Base-by-base conservation (phyloP, 495 filamentous ascomycete species). In the Amniculicola lignicola region DNA sequence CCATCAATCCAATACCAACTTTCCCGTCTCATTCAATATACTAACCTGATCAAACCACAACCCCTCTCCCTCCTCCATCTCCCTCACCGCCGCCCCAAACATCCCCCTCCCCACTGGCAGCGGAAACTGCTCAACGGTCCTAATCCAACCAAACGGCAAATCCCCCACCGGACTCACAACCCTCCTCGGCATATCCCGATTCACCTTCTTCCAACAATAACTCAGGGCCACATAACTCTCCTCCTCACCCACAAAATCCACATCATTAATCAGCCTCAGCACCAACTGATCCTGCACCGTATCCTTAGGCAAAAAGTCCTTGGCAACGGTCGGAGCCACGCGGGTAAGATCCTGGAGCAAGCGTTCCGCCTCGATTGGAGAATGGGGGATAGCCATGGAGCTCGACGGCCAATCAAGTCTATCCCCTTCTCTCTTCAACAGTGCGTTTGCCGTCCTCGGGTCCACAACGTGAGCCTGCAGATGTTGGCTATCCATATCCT, bases 111-210 rank as follows among this genome's bases (percentile, higher is more conserved):
- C 11, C 22, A 35, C 48, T 4, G 59, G 59, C 16, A 62, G 44
- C 25, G 59, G 59, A 16, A 62, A 57, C 37, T 52, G 39, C 40
- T 57, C 59, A 16, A 62, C 59, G 1, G 46, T 57, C 27, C 21
- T 51, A 7, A 62, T 41, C 59, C 59, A 62, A 23, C 59, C 59
- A 57, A 62, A 62, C n/a, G 59, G 59, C 27, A 62, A 29, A 24
- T 51, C 52, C 3, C 59, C 59, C 1, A 51, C 29, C 2, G 39
- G 38, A 42, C 48, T 54, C 4, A 24, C 33, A 15, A 24, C 24
- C 25, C 25, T 47, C 25, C 37, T 40, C 23, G 57, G 51, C 16
- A 41, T 18, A 2, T 42, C 43, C 5, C 22, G 27, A 15, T 37
- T 18, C 12, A 24, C 43, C 40, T 59, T 54, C n/a, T 53, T 53